Conservation (phyloP, 805 yeast genomes). For the Hagleromyces aurorensis region DNA sequence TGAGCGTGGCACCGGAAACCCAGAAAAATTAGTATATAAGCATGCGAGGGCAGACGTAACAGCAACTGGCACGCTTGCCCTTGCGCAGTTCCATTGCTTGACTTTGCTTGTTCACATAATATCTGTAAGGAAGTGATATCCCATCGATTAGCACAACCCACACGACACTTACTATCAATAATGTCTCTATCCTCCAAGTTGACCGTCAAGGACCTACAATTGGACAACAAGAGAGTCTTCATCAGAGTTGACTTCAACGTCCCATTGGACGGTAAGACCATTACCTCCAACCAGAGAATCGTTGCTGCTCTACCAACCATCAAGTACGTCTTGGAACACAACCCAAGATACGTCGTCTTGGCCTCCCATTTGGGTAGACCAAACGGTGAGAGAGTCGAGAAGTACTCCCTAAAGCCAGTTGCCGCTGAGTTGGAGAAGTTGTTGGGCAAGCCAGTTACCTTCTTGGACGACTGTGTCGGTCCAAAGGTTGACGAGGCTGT, state of each 20-base stretch:
- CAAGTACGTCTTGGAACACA: conserved; percentile 83
- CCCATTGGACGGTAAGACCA: conserved; percentile 90
- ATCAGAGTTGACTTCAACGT: conserved; percentile 97
- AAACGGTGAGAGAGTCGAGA: conserved; percentile 80
- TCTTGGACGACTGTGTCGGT: conserved; percentile 91
- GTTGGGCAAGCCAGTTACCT: conserved; percentile 65
- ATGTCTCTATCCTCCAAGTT: conserved; percentile 95
- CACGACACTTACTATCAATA: conserved; percentile 8
- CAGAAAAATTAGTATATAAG: no score
- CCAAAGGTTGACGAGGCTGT: conserved; percentile 77
- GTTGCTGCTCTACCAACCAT: conserved; percentile 99
- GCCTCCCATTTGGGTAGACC: conserved; percentile 99
- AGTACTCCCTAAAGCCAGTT: conserved; percentile 90
- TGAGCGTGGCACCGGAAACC: no score
- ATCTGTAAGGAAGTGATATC: no score
- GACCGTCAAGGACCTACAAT: conserved; percentile 83
- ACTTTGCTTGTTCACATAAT: no score
- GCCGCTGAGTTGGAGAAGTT: conserved; percentile 80
- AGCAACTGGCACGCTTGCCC: no score
- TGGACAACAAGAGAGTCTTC: conserved; percentile 89
- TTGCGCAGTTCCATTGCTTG: no score
- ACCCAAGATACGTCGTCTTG: conserved; percentile 84
- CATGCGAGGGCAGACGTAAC: no score
- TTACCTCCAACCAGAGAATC: conserved; percentile 99
- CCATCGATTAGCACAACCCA: no score